phyloP scores from a whole-genome alignment of 208 protist genomes.

The Trypanosoma cruzi region DNA sequence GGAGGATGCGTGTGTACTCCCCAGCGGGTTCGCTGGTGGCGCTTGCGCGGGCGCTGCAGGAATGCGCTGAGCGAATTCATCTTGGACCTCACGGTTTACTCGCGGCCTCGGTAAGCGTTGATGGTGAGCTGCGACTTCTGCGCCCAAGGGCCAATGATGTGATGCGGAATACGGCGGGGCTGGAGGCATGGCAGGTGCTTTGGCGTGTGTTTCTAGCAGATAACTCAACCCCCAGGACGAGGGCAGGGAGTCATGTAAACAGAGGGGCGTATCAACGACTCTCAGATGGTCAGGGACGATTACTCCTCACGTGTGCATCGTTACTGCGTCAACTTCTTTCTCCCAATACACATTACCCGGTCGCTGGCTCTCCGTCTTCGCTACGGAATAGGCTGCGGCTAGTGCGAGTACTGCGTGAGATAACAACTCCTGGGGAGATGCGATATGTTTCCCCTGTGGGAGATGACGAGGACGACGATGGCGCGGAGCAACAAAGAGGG shows the following conservation, averaged over 20 bases:
- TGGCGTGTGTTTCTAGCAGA: conserved; percentile 11
- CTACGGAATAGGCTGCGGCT: conserved; percentile 12
- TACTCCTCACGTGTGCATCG: conserved; percentile 11
- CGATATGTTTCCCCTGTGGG: neutral
- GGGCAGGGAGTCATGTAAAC: neutral
- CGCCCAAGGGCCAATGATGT: conserved; percentile 16
- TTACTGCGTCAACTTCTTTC: conserved; percentile 19
- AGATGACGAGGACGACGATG: neutral
- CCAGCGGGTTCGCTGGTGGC: neutral
- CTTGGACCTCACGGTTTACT: conserved; percentile 21
- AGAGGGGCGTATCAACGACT: neutral
- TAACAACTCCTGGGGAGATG: conserved; percentile 21
- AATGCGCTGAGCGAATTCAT: conserved; percentile 13
- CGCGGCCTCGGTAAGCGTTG: neutral
- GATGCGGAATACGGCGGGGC: neutral
- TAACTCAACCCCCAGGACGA: neutral
- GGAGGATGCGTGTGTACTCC: neutral
- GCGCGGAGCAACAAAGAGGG: neutral
- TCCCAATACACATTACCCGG: conserved; percentile 12
- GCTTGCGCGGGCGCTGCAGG: conserved; percentile 14
- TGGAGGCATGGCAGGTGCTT: conserved; percentile 10
- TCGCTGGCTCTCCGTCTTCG: neutral
- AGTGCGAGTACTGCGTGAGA: conserved; percentile 15
- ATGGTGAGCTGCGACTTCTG: conserved; percentile 12
- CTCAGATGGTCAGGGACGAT: conserved; percentile 21